phyloP scores from a whole-genome alignment of 306 rosid genomes.

The Prinsepia uniflora region DNA sequence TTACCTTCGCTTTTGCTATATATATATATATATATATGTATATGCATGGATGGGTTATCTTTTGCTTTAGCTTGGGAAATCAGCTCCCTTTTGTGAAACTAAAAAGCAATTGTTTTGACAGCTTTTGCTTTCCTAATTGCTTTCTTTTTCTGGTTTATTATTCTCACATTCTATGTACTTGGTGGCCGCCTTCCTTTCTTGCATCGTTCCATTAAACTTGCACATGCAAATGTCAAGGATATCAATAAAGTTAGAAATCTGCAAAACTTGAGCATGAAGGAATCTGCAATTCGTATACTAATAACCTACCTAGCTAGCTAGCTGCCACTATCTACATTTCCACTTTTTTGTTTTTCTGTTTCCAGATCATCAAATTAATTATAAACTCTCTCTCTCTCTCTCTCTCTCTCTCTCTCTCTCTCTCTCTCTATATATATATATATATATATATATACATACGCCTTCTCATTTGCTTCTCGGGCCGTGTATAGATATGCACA shows the following conservation, averaged over 20 bases:
- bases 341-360: not conserved
- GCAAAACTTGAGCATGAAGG: slow-evolving; percentile 14
- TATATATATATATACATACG: too few species aligned
- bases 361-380: too few species aligned
- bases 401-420: too few species aligned
- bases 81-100: slow-evolving; percentile 38
- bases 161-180: slow-evolving; percentile 28
- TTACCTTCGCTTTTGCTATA: not conserved
- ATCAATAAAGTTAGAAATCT: not conserved
- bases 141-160: slow-evolving; percentile 31
- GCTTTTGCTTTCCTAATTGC: slow-evolving; percentile 44
- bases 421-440: too few species aligned
- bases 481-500: too few species aligned
- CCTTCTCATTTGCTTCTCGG: not conserved
- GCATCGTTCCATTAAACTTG: slow-evolving; percentile 4
- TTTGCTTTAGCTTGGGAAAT: slow-evolving; percentile 30
- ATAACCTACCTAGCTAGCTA: too few species aligned
- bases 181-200: slow-evolving; percentile 16
- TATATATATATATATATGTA: not conserved
- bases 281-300: not conserved
- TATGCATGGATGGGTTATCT: slow-evolving; percentile 14
- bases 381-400: too few species aligned
- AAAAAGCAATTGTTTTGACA: slow-evolving; percentile 42
- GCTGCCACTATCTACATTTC: not conserved
- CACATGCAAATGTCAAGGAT: not conserved